Percentiles rank a stretch among this genome's conserved stretches.
These are phyloP conservation scores for Hirsutella thompsonii DNA, from an alignment of 2,329 filamentous ascomycete genomes.

Conservation along the genomic window DNA sequence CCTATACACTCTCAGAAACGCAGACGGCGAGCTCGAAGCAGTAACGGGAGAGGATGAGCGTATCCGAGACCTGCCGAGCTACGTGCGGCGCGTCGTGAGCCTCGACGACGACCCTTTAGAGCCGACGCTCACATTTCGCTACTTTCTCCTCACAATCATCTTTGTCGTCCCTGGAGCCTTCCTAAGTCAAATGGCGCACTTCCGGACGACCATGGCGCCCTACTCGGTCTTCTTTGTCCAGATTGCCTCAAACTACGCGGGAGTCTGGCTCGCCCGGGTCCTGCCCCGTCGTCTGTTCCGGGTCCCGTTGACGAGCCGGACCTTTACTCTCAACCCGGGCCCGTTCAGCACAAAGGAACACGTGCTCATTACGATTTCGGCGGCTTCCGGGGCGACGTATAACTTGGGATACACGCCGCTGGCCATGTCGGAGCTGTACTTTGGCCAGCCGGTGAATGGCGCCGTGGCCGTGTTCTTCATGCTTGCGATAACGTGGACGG, in stretches of 20 bases:
- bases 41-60: conserved; percentile 33
- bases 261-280: conserved; percentile 35
- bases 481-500: conserved; percentile 41
- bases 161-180: conserved; percentile 46
- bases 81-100: conserved; percentile 39
- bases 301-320: conserved; percentile 31
- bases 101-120: conserved; percentile 42
- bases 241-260: conserved; percentile 42
- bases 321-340: conserved; percentile 41
- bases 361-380: conserved; percentile 41
- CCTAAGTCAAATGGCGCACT: conserved; percentile 41
- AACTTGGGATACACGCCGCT: conserved; percentile 39
- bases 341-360: conserved; percentile 46
- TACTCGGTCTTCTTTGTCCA: conserved; percentile 52
- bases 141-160: conserved; percentile 39
- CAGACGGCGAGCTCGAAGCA: conserved; percentile 13
- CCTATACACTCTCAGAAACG: conserved; percentile 8
- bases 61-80: conserved; percentile 37
- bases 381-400: conserved; percentile 37
- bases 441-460: conserved; percentile 35
- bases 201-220: conserved; percentile 41
- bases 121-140: conserved; percentile 46
- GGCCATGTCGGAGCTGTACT: conserved; percentile 42
- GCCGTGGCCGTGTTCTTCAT: conserved; percentile 47
- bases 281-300: conserved; percentile 33